Evolutionary conservation across 1,284 basidiomycete genomes (phyloP).

Genomic region (Malassezia restricta): DNA sequence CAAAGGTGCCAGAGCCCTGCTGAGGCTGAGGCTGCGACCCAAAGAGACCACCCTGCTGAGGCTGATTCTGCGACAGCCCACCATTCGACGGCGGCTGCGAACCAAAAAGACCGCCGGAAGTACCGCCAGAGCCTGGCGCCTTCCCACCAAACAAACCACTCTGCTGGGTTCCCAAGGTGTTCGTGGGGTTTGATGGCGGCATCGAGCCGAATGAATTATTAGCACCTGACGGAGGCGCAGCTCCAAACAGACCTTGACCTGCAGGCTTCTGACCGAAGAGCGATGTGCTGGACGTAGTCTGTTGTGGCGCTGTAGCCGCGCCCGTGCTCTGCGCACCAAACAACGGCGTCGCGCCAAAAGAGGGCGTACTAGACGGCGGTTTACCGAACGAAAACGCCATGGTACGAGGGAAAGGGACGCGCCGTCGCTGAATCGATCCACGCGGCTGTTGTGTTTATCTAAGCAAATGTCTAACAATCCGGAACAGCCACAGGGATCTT

Average conservation of each 20-base stretch:
- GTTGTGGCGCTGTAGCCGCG: neutral
- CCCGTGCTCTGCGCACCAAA: neutral
- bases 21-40: neutral
- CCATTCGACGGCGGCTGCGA: constrained; percentile 4
- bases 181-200: neutral
- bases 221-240: constrained; percentile 14
- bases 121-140: neutral
- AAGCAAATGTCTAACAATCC: constrained; percentile 23
- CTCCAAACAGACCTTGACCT: neutral
- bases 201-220: constrained; percentile 13
- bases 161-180: constrained; percentile 1
- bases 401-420: neutral
- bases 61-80: constrained; percentile 7
- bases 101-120: constrained; percentile 16
- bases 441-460: neutral
- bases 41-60: neutral
- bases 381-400: constrained; percentile 40
- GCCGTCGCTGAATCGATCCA: no score
- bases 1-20: constrained; percentile 1
- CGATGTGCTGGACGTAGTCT: neutral
- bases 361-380: constrained; percentile 11
- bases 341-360: neutral
- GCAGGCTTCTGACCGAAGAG: neutral
- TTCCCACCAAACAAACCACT: constrained; percentile 8
- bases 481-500: constrained; percentile 39